phyloP scores from a whole-genome alignment of 164 flowering plant species.

The Piper betle region DNA sequence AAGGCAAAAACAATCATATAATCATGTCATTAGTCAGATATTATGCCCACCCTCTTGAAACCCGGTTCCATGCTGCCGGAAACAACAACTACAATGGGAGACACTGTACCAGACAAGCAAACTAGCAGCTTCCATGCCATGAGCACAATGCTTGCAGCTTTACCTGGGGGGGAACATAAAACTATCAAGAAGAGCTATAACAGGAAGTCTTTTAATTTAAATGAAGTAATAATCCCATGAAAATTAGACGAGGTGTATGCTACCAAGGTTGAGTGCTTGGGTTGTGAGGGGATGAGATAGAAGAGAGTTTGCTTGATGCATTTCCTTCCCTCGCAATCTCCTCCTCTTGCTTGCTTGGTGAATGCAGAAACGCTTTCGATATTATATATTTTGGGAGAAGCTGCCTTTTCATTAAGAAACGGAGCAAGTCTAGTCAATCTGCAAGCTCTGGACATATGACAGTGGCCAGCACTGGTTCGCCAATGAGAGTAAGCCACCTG shows the following conservation, averaged over 20 bases:
- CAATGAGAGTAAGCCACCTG: too few species aligned
- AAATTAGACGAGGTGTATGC: too few species aligned
- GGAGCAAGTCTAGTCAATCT: too few species aligned
- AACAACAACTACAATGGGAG: slow-evolving; percentile 30
- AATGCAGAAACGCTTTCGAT: too few species aligned
- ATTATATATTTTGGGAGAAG: too few species aligned
- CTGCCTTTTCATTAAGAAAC: too few species aligned
- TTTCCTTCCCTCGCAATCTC: not conserved
- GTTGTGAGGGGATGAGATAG: not conserved
- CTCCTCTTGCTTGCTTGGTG: not conserved
- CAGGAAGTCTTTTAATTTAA: too few species aligned
- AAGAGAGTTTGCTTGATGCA: not conserved
- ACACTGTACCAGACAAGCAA: slow-evolving; percentile 18
- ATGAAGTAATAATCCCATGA: too few species aligned
- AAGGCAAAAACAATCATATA: not conserved
- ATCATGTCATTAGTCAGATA: not conserved
- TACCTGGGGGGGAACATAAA: slow-evolving; percentile 14
- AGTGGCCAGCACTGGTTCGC: too few species aligned
- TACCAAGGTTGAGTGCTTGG: not conserved
- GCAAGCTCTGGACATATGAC: too few species aligned
- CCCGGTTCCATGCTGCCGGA: slow-evolving; percentile 34
- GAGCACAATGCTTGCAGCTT: slow-evolving; percentile 10
- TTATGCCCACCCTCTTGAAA: slow-evolving; percentile 19
- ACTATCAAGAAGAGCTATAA: too few species aligned
- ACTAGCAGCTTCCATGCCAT: slow-evolving; percentile 18